Evolutionary conservation across 805 yeast species (phyloP), one percentile per base, ranked within the genome.

Genomic region (Spathaspora arborariae): DNA sequence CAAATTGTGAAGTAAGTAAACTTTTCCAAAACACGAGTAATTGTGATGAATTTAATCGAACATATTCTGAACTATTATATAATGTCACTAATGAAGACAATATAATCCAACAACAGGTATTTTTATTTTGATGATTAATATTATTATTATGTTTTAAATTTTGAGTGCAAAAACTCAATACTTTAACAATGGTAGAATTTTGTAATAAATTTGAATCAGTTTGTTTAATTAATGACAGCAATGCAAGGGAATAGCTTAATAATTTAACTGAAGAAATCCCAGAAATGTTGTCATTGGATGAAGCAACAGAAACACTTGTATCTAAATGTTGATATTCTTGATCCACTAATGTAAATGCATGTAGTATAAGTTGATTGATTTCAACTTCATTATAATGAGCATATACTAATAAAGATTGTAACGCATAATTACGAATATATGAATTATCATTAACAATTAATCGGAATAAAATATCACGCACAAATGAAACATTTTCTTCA

Each of bases 161-260:
- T 45, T 72, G 77, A 8, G 77, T 72, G 51, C 76, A 72, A 47
- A 70, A 72, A 65, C 76, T 70, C 49, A 72, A 56, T 9, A 72
- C 58, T 45, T 70, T 69, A 18, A 72, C 70, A 18, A 71, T 59
- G 2, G 72, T 67, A 5, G 76, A 58, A 44, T 70, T 69, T 48
- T 70, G 75, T 5, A 72, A 53, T 13, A 62, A 48, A 1, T 63
- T 57, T 8, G 65, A 55, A 18, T 68, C 65, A 1, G 75, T 63
- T 39, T 66, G 70, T 45, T 61, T 67, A 16, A 72, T 56, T 20
- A 71, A 53, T 0, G 72, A 52, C 60, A 62, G 63, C 30, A 72
- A 56, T 1, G 68, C 64, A 37, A 72, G 58, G 1, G 76, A 62
- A 51, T 61, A 67, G 16, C 68, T 64, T 26, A 63, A 46, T 16